Evolutionary conservation across 2,329 filamentous ascomycete genomes (phyloP), one percentile per base, ranked within the genome.

Genomic region (Boeremia exigua): DNA sequence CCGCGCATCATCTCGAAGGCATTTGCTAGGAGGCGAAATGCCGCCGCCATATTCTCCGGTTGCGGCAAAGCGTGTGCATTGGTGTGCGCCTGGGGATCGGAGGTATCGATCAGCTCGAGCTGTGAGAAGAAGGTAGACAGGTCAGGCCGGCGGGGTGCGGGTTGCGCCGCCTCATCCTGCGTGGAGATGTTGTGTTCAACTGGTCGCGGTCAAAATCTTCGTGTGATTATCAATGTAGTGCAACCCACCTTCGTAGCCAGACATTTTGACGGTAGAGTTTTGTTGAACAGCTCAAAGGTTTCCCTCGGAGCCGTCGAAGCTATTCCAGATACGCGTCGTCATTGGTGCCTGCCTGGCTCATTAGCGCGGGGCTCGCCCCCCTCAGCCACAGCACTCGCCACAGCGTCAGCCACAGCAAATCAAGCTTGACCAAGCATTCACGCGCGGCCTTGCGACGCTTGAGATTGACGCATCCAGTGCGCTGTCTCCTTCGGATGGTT

Each of bases 101-200:
- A 82, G 8, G 82, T 85, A 58, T 82, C 80, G 28, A 82, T 77
- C 53, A 86, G 81, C 64, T 87, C 83, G 56, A 88, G 82, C 39
- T 83, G 82, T 54, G 81, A 80, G 77, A 87, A 87, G 79, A 88
- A 88, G 65, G 85, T 86, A 36, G 82, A 85, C 36, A 88, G 81
- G 70, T 88, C 86, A 27, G 86, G 86, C 47, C 85, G 82, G 60
- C 84, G 84, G 49, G 76, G 75, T 30, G 74, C 73, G 15, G 75
- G 75, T 59, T 69, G 68, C 48, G 72, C 61, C 52, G 69, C 72
- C 54, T 69, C 55, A 19, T 76, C 66, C 34, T 76, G 69, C 44
- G 72, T 61, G 47, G 75, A 65, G 62, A 82, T 79, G 69, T 77
- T 78, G 71, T 82, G 80, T 66, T 82, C 80, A 45, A 81, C 80